Conservation (phyloP, 305 asterid species). For the Solanum hybrid region DNA sequence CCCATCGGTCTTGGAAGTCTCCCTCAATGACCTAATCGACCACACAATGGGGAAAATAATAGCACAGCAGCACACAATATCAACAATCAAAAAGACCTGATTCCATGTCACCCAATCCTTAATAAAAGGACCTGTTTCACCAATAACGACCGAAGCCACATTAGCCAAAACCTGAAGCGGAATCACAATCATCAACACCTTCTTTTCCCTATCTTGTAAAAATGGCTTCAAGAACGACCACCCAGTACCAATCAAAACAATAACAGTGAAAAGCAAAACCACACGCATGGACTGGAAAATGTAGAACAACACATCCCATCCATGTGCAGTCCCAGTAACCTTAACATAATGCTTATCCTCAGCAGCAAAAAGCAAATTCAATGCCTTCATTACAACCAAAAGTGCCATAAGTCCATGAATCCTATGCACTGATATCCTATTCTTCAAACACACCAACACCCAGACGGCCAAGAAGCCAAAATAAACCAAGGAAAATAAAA, state of each 20-base stretch:
- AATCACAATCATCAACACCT: conserved; percentile 96
- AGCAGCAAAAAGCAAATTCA: conserved; percentile 84
- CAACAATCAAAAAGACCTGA: conserved; percentile 83
- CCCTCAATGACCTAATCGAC: conserved; percentile 94
- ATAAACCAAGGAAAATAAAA: conserved; percentile 51
- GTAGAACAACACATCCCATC: conserved; percentile 97
- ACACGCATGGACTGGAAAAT: conserved; percentile 86
- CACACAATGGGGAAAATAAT: conserved; percentile 94
- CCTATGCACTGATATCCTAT: conserved; percentile 69
- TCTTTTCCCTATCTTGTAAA: conserved; percentile 96
- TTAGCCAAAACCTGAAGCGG: conserved; percentile 95
- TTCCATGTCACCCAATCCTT: conserved; percentile 97
- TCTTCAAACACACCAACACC: conserved; percentile 43
- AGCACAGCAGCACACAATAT: conserved; percentile 85
- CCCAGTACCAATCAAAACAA: conserved; percentile 89
- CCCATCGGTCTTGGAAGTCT: conserved; percentile 94
- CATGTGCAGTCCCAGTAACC: conserved; percentile 93
- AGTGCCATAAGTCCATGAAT: conserved; percentile 78
- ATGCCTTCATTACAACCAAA: conserved; percentile 73
- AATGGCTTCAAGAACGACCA: conserved; percentile 98
- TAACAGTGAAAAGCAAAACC: conserved; percentile 83
- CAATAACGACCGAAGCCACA: conserved; percentile 78
- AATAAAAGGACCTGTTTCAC: conserved; percentile 93
- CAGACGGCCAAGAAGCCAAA: conserved; percentile 56
- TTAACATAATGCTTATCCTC: conserved; percentile 96